A percentile compares a stretch with the other conserved stretches of the same genome.
These are phyloP conservation scores for Pisolithus microcarpus DNA, from an alignment of 768 basidiomycete species.

Conservation along the genomic window DNA sequence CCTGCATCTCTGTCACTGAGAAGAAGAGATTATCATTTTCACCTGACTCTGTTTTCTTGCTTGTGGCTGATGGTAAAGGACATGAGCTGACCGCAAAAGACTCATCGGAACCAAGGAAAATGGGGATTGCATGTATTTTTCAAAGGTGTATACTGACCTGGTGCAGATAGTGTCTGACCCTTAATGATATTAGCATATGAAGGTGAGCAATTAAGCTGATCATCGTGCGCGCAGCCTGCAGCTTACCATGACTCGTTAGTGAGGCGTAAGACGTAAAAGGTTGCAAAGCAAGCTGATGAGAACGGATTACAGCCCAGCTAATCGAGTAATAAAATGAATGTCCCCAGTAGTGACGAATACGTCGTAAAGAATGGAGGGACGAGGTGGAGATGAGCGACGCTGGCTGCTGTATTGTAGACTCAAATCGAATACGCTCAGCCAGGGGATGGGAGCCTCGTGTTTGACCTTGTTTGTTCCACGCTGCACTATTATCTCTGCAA, in stretches of 20 bases:
- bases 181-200: slow-evolving; percentile 20
- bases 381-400: not conserved
- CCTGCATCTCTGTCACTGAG: slow-evolving; percentile 94
- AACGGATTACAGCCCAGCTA: not conserved
- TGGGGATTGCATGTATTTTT: not conserved
- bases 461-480: no score
- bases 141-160: slow-evolving; percentile 42
- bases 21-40: slow-evolving; percentile 64
- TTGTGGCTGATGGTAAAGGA: slow-evolving; percentile 48
- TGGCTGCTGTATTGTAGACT: not conserved
- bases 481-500: no score
- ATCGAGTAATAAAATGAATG: not conserved
- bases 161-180: slow-evolving; percentile 85
- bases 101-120: not conserved
- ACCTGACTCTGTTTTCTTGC: slow-evolving; percentile 73
- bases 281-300: not conserved
- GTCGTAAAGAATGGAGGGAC: not conserved
- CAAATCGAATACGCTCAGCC: not conserved
- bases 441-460: not conserved
- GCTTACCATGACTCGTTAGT: slow-evolving; percentile 24
- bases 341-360: not conserved
- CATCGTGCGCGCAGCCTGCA: not conserved
- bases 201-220: slow-evolving; percentile 5
- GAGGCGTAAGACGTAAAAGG: slow-evolving; percentile 19
- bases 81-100: slow-evolving; percentile 8